A percentile compares a stretch with the other conserved stretches of the same genome.
phyloP scores from a whole-genome alignment of 306 rosid genomes.

The Argentina anserina region DNA sequence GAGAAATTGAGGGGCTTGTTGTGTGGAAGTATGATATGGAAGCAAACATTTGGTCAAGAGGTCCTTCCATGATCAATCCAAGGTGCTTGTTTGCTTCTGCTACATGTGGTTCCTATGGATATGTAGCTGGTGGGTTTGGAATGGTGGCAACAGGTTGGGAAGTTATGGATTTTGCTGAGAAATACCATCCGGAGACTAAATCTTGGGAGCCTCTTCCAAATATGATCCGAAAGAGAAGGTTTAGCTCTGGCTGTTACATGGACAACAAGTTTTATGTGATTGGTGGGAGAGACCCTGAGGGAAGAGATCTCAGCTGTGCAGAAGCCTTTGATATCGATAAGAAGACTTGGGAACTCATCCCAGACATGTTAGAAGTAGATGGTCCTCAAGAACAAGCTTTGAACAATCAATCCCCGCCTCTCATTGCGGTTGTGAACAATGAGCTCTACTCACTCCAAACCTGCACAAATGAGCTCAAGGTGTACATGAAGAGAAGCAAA shows the following conservation, averaged over 20 bases:
- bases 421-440: constrained; percentile 63
- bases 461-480: constrained; percentile 59
- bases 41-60: constrained; percentile 55
- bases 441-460: constrained; percentile 61
- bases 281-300: constrained; percentile 61
- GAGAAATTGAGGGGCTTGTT: constrained; percentile 49
- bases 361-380: constrained; percentile 39
- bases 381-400: constrained; percentile 19
- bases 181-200: constrained; percentile 43
- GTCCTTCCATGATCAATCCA: constrained; percentile 66
- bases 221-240: constrained; percentile 50
- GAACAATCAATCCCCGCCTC: constrained; percentile 54
- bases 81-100: constrained; percentile 83
- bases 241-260: constrained; percentile 79
- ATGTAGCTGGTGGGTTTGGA: constrained; percentile 71
- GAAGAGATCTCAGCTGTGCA: constrained; percentile 48
- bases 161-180: constrained; percentile 57
- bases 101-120: constrained; percentile 53
- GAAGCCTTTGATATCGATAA: constrained; percentile 56
- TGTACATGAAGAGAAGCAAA: constrained; percentile 45
- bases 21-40: constrained; percentile 57
- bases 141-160: constrained; percentile 24
- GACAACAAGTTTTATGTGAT: constrained; percentile 64
- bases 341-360: constrained; percentile 55
- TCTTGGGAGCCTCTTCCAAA: constrained; percentile 62